These are phyloP conservation scores for Chrysanthemum seticuspe DNA, from an alignment of 129 eudicot genomes.

Conservation along the genomic window DNA sequence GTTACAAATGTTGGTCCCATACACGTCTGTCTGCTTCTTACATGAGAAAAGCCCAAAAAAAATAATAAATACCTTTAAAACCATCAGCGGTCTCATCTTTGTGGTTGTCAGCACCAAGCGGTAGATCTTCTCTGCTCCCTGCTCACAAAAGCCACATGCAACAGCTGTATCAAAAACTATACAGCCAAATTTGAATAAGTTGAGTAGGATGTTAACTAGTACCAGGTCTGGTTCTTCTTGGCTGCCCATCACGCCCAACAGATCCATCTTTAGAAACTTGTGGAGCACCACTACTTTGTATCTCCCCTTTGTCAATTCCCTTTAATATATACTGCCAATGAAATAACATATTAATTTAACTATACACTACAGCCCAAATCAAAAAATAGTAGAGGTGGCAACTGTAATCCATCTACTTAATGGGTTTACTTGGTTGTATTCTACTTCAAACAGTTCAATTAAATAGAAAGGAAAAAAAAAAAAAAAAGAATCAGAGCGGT, in stretches of 20 bases:
- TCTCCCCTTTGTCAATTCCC: conserved; percentile 93
- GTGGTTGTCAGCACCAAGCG: conserved; percentile 44
- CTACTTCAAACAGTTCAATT: too few species aligned
- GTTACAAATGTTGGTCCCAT: too few species aligned
- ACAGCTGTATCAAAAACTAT: neutral
- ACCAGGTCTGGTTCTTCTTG: conserved; percentile 75
- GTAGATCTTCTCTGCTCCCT: conserved; percentile 83
- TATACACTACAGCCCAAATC: too few species aligned
- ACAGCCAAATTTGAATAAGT: neutral
- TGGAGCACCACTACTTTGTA: conserved; percentile 81
- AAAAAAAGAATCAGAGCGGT: too few species aligned
- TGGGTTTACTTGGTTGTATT: too few species aligned
- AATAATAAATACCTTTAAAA: conserved; percentile 39
- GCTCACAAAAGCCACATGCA: conserved; percentile 25
- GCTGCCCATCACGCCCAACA: conserved; percentile 39
- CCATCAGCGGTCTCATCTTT: conserved; percentile 44
- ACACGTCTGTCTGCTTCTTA: neutral
- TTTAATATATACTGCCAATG: conserved; percentile 56
- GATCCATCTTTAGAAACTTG: conserved; percentile 79
- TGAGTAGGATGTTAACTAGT: conserved; percentile 1
- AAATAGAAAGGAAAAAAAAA: too few species aligned
- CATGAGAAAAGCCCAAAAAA: neutral
- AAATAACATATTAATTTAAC: neutral
- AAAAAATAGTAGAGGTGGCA: too few species aligned
- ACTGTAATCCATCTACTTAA: too few species aligned